A percentile compares a stretch with the other conserved stretches of the same genome.
phyloP scores from a whole-genome alignment of 1,139 yeast species.

The Scheffersomyces stambukii region DNA sequence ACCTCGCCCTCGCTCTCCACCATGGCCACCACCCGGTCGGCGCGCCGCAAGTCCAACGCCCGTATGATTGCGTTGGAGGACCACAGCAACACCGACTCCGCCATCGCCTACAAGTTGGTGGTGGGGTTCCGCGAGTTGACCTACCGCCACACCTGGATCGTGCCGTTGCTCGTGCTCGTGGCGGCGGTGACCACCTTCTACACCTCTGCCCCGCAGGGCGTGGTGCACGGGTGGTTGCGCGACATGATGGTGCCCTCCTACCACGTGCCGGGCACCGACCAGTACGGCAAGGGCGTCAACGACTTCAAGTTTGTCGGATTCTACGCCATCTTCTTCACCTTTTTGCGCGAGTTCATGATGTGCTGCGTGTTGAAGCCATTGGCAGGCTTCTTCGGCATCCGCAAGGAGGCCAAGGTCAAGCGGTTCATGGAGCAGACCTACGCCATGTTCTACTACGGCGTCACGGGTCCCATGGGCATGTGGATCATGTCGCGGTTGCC shows the following conservation, averaged over 20 bases:
- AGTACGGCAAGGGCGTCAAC: constrained; percentile 81
- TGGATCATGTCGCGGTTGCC: constrained; percentile 84
- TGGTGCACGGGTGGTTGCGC: constrained; percentile 53
- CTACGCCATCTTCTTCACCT: constrained; percentile 84
- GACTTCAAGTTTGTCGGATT: constrained; percentile 79
- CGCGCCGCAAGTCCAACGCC: constrained; percentile 28
- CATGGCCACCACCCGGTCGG: constrained; percentile 36
- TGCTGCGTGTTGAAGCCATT: constrained; percentile 73
- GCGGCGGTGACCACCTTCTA: constrained; percentile 36
- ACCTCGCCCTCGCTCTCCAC: constrained; percentile 43
- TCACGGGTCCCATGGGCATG: constrained; percentile 82
- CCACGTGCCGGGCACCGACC: constrained; percentile 49
- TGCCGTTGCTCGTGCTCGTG: constrained; percentile 52
- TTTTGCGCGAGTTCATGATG: constrained; percentile 88
- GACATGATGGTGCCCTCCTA: constrained; percentile 70
- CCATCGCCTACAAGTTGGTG: constrained; percentile 47
- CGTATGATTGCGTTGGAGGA: constrained; percentile 28
- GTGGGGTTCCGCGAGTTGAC: constrained; percentile 56
- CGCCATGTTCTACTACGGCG: constrained; percentile 74
- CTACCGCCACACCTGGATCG: constrained; percentile 76
- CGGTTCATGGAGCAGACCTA: constrained; percentile 95
- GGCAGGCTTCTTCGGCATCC: constrained; percentile 53
- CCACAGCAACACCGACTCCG: constrained; percentile 32
- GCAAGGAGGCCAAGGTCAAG: constrained; percentile 54
- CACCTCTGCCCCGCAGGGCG: constrained; percentile 49